Base-by-base conservation (phyloP, 805 yeast genomes). In the Priceomyces melissophilus region DNA sequence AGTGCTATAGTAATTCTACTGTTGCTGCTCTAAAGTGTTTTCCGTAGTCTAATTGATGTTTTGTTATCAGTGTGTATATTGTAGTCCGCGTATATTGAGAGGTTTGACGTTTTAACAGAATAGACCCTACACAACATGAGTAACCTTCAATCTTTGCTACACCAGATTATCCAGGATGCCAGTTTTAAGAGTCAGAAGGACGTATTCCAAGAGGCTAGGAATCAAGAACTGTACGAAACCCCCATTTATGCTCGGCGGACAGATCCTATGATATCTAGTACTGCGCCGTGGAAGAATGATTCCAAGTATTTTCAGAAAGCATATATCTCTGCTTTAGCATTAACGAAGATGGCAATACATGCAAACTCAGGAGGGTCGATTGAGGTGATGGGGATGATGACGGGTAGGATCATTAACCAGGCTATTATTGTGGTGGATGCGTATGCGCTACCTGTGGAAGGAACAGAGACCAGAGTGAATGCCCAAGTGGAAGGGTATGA, bases 401-500 rank as follows among this genome's bases (percentile, higher is more conserved):
- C 90, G 0, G 98, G 99, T 1, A 80, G 79, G 49, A 75, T 85
- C 8, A 65, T 76, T 10, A 70, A 68, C 4, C 63, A 69, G 13
- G 63, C 73, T 16, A 74, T 89, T 43, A 73, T 84, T 2, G 84
- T 93, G 2, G 73, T 81, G 71, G 96, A 91, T 59, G 82, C 82
- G 8, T 91, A 84, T 59, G 82, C 89, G 10, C 64, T 93, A 30
- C 98, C 98, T 0, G 97, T 91, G 1, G 91, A 87, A 58, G 98
- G 98, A 1, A 90, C 98, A 0, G 98, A 93, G 58, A 87, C 96
- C 0, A 62, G 98, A 37, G 99, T 91, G 27, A 93, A 93, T 61
- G 97, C 98, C 0, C 89, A 86, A 55, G 81, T 82, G 12, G 98
- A 91, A 55, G 95, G 95, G 0, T 90, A 90, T 60, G 98, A 91